Conservation (phyloP, 116 monocot genomes). For the Phalaenopsis hybrid region DNA sequence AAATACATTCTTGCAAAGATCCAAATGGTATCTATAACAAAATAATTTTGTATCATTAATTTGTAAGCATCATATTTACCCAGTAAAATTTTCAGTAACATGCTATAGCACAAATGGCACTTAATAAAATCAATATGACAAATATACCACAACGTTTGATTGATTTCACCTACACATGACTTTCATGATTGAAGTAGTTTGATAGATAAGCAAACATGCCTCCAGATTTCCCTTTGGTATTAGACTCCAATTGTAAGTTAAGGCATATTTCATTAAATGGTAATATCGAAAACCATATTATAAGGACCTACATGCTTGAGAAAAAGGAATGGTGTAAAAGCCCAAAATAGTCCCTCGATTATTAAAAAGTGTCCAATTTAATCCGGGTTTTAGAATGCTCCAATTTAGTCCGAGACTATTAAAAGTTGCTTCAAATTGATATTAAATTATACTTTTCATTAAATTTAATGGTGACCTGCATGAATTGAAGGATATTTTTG, state of each 20-base stretch:
- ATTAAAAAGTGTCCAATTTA: no score
- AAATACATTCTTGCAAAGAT: conserved; percentile 91
- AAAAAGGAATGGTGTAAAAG: neutral
- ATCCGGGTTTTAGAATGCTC: no score
- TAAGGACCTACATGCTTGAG: neutral
- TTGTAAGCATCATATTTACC: neutral
- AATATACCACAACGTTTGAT: neutral
- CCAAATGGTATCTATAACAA: conserved; percentile 75
- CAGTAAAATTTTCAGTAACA: conserved; percentile 1
- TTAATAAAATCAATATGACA: neutral
- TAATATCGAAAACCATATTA: neutral
- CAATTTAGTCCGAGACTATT: no score
- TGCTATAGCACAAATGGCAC: neutral
- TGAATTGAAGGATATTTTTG: no score
- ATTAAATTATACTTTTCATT: no score
- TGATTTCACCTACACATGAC: neutral
- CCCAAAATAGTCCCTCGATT: neutral
- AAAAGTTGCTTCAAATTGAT: no score
- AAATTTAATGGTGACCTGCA: no score
- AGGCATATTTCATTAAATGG: neutral
- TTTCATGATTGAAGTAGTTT: neutral
- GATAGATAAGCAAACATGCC: neutral
- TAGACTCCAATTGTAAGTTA: neutral
- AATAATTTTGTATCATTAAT: neutral
- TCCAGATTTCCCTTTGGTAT: neutral